A percentile compares a stretch with the other conserved stretches of the same genome.
phyloP scores from a whole-genome alignment of 108 stramenopile species.

The Cyclostephanos tholiformis region DNA sequence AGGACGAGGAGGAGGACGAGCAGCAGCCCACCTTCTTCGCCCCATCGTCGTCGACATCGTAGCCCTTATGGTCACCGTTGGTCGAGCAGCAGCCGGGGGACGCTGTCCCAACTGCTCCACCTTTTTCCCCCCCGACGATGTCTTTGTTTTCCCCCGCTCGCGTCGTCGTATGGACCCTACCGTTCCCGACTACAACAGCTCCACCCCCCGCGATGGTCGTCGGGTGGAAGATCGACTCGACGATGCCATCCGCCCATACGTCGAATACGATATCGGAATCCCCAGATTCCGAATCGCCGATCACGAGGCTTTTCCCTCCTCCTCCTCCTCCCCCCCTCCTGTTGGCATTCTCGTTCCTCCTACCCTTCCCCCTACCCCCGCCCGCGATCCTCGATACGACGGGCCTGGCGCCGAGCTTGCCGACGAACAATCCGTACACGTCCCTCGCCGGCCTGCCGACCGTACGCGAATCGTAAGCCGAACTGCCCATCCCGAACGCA shows the following conservation, averaged over 20 bases:
- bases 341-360: conserved; percentile 29
- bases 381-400: conserved; percentile 16
- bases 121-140: conserved; percentile 1
- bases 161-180: no score
- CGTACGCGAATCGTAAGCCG: conserved; percentile 73
- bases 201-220: not conserved
- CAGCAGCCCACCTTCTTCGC: conserved; percentile 7
- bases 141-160: no score
- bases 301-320: conserved; percentile 34
- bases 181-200: no score
- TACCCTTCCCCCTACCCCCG: conserved; percentile 18
- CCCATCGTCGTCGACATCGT: conserved; percentile 3
- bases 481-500: conserved; percentile 84
- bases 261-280: conserved; percentile 58
- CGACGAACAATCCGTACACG: conserved; percentile 54
- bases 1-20: conserved; percentile 12
- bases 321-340: conserved; percentile 4
- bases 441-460: conserved; percentile 83
- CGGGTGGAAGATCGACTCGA: conserved; percentile 15
- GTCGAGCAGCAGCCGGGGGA: conserved; percentile 24
- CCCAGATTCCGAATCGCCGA: conserved; percentile 83
- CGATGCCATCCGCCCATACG: conserved; percentile 49
- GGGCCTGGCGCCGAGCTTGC: conserved; percentile 66
- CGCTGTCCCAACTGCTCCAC: conserved; percentile 7
- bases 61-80: not conserved